Percentiles rank a stretch among this genome's conserved stretches.
These are phyloP conservation scores for Myriosclerotinia duriaeana DNA, from an alignment of 2,329 filamentous ascomycete genomes.

Conservation along the genomic window DNA sequence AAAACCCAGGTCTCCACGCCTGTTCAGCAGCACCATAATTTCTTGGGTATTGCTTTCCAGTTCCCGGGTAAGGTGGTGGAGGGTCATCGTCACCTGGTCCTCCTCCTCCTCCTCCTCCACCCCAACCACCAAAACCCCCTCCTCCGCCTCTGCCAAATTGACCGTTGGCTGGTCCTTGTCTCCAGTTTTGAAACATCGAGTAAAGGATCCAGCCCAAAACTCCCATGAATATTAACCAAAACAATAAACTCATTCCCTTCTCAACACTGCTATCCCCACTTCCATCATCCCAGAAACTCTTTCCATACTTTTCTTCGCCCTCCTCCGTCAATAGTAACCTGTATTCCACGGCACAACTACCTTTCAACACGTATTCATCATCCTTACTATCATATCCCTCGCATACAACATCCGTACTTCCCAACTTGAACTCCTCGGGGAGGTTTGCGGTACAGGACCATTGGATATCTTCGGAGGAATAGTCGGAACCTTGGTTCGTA, in stretches of 20 bases:
- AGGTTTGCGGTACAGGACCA: conserved; percentile 78
- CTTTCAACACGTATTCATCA: conserved; percentile 84
- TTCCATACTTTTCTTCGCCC: conserved; percentile 68
- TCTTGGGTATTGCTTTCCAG: conserved; percentile 31
- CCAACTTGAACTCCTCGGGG: conserved; percentile 66
- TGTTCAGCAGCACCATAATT: conserved; percentile 39
- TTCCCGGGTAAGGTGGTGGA: conserved; percentile 40
- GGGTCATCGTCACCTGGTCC: conserved; percentile 36
- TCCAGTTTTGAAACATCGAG: conserved; percentile 46
- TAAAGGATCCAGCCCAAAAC: conserved; percentile 63
- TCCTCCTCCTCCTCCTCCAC: conserved; percentile 41
- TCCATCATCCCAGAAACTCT: conserved; percentile 17
- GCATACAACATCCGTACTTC: conserved; percentile 85
- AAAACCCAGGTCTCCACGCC: conserved; percentile 72
- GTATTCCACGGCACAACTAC: conserved; percentile 92
- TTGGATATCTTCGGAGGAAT: conserved; percentile 77
- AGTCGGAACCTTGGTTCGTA: conserved; percentile 78
- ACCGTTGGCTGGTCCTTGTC: conserved; percentile 39
- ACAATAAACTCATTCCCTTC: conserved; percentile 46
- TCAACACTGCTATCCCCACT: conserved; percentile 5
- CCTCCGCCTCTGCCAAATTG: conserved; percentile 37
- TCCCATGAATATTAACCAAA: conserved; percentile 60
- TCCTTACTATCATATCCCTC: conserved; percentile 78
- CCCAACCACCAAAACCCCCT: conserved; percentile 46
- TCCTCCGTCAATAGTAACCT: conserved; percentile 72